Conservation (phyloP, 306 rosid species). For the Canavalia ensiformis region DNA sequence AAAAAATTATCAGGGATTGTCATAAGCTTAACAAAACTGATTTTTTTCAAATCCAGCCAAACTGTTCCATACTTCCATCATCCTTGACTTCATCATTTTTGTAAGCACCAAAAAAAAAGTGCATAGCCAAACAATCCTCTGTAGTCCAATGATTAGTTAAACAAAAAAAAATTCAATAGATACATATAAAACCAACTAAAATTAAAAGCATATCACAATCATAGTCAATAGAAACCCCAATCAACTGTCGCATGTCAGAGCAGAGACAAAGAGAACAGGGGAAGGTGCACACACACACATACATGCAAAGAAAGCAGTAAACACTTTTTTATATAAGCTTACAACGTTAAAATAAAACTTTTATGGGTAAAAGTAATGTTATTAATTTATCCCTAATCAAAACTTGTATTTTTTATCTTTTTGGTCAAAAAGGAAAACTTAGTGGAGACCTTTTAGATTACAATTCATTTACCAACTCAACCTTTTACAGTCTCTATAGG, state of each 20-base stretch:
- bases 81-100: conserved; percentile 11
- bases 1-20: conserved; percentile 17
- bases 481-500: no score
- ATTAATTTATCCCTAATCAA: no score
- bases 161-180: background rate
- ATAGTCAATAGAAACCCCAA: conserved; percentile 33
- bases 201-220: background rate
- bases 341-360: no score
- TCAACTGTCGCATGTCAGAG: conserved; percentile 39
- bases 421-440: no score
- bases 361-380: no score
- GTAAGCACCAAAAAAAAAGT: background rate
- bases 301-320: no score
- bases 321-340: no score
- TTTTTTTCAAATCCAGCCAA: conserved; percentile 18
- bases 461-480: no score
- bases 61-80: conserved; percentile 29
- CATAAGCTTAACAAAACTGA: background rate
- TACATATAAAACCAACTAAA: background rate
- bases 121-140: background rate
- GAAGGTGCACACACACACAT: no score
- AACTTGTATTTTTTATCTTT: no score
- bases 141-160: conserved; percentile 18
- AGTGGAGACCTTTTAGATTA: no score
- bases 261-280: background rate